Base-by-base conservation (phyloP, 116 monocot genomes). In the Phalaenopsis hybrid region DNA sequence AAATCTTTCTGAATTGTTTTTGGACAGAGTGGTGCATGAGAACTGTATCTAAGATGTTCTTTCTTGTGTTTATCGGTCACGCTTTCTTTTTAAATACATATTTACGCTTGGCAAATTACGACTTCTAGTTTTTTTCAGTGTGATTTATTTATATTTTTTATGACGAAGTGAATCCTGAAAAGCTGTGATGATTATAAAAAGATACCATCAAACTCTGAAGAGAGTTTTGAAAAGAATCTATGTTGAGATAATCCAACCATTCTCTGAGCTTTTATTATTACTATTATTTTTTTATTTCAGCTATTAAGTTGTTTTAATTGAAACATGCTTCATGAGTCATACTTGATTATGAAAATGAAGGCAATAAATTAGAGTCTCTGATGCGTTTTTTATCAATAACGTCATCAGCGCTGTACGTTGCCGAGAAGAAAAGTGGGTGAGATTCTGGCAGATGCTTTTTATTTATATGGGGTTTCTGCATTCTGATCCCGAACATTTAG, bases 361-460 rank as follows among this genome's bases (percentile, higher is more conserved):
- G 75, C 75, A 75, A 75, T 18, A 75, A 75, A 75, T 75, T 75
- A 75, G 75, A 75, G 75, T 75, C 75, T 75, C 75, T 75, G 75
- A 12, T 51, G 28, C 45, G 45, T 33, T 72, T 72, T 7, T 37
- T 37, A 50, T 77, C 46, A 21, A 49, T 77, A 51, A 25, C 77
- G 49, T 77, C 21, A 77, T 23, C 51, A 77, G 48, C 49, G 49
- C 48, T 77, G 49, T 77, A 77, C 77, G 17, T 77, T 77, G 49
- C 77, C 77, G 6, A 77, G 77, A 49, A 33, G n/a, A 34, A 77
- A 48, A 25, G 16, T 5, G 49, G 51, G 28, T 48, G 49, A 50
- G 77, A 77, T 77, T 77, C 77, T 77, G 49, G 77, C 49, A 77
- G 77, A 49, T 5, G 0, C 21, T 46, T 20, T 77, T 21, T 0